Base-by-base conservation (phyloP, 2,329 filamentous ascomycete species). In the Phaeophleospora eucalypticola region DNA sequence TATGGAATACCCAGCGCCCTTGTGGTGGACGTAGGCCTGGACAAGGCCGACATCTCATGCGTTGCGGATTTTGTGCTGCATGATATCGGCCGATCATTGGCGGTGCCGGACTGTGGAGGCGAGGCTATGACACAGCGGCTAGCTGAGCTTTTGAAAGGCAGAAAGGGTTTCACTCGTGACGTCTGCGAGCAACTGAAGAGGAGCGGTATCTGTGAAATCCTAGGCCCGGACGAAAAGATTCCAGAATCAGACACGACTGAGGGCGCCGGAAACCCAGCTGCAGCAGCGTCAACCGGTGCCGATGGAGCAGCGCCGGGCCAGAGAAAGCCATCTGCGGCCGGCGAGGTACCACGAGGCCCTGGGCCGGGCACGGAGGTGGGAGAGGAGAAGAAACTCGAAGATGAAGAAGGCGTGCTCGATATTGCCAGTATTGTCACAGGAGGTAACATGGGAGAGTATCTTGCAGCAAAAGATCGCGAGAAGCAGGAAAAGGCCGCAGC, bases 21-120 rank as follows among this genome's bases (percentile, higher is more conserved):
- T 0, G 81, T 98, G 16, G 78, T 98, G 18, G 93, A 98, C 66
- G 86, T 98, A 49, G 93, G 93, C 9, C 88, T 83, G 65, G 83
- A 88, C 61, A 97, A 97, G 72, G 88, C 91, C 18, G 90, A 98
- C 61, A 81, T 98, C 16, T 95, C 89, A 1, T 91, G 90, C 46
- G 82, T 98, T 41, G 83, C 84, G 48, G 91, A 97, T 52, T 91
- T 87, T 60, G 72, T 82, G 37, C 79, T 94, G 71, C 77, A 89
- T 68, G 76, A 87, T 69, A 71, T 82, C 62, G 77, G 81, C 63
- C 68, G 80, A 76, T 69, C 84, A 65, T 66, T 80, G 64, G 70
- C 82, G 53, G 51, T 86, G 56, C 62, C 78, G 43, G 71, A 83
- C 12, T 93, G 88, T 51, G 93, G 93, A 54, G 93, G 93, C 41